phyloP scores from a whole-genome alignment of 208 protist genomes.

The Jaenimonas drosophilae region DNA sequence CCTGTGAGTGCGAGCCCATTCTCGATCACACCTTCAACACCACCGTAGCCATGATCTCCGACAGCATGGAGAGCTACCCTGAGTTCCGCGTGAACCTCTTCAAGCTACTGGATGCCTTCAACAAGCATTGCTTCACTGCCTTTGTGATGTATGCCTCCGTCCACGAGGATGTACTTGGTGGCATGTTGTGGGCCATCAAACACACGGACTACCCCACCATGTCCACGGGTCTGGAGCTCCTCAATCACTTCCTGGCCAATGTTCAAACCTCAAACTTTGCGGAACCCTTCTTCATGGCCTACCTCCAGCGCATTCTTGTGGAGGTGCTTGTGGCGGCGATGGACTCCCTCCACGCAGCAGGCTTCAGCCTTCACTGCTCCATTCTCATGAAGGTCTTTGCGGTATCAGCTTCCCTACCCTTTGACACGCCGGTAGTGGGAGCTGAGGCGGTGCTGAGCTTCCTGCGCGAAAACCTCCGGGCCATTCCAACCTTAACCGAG shows the following conservation, averaged over 20 bases:
- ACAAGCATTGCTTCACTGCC: conserved; percentile 87
- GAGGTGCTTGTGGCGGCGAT: conserved; percentile 74
- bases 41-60: conserved; percentile 98
- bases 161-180: conserved; percentile 87
- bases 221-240: conserved; percentile 86
- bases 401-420: conserved; percentile 47
- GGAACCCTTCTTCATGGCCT: conserved; percentile 60
- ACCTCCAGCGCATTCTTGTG: conserved; percentile 70
- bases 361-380: conserved; percentile 56
- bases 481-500: conserved; percentile 56
- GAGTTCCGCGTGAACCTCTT: conserved; percentile 98
- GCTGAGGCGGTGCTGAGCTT: conserved; percentile 37
- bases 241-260: conserved; percentile 89
- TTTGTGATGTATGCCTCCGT: conserved; percentile 63
- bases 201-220: conserved; percentile 95
- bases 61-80: conserved; percentile 94
- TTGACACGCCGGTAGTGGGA: conserved; percentile 35
- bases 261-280: conserved; percentile 39
- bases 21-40: conserved; percentile 94
- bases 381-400: conserved; percentile 71
- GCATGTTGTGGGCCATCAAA: conserved; percentile 97
- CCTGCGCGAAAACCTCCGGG: conserved; percentile 35
- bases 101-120: conserved; percentile 94
- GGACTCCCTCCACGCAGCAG: conserved; percentile 77
- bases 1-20: conserved; percentile 89